These are phyloP conservation scores for Mortierella sp. DNA, from an alignment of 371 early-diverging fungal genomes.

Conservation along the genomic window DNA sequence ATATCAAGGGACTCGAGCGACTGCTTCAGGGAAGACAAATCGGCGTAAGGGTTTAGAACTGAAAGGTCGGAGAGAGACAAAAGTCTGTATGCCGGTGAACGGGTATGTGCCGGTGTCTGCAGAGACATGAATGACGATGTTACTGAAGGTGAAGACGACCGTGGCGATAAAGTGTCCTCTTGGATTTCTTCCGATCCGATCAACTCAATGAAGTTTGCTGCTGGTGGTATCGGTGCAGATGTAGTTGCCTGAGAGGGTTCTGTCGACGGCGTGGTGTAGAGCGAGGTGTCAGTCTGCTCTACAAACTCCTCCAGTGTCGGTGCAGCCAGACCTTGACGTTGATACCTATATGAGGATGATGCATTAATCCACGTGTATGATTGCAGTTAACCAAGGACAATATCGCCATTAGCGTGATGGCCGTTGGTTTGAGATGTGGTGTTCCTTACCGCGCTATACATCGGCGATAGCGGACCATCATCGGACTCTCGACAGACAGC, in stretches of 20 bases:
- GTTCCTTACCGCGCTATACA: slow-evolving; percentile 56
- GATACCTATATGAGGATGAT: too few relatives aligned
- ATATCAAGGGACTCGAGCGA: slow-evolving; percentile 66
- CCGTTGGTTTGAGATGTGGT: too few relatives aligned
- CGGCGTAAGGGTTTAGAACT: slow-evolving; percentile 68
- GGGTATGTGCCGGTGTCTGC: not conserved
- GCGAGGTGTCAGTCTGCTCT: slow-evolving; percentile 54
- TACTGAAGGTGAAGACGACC: not conserved
- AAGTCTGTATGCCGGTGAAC: slow-evolving; percentile 55
- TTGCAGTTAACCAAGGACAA: too few relatives aligned
- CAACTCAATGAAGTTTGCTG: not conserved
- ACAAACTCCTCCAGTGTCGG: slow-evolving; percentile 62
- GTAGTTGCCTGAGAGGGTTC: not conserved
- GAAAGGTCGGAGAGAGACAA: slow-evolving; percentile 67
- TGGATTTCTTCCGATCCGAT: not conserved
- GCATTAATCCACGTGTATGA: too few relatives aligned
- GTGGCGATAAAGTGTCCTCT: not conserved
- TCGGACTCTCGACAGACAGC: slow-evolving; percentile 86
- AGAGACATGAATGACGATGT: slow-evolving; percentile 4
- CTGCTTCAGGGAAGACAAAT: slow-evolving; percentile 52
- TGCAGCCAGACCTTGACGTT: slow-evolving; percentile 6
- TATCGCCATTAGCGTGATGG: too few relatives aligned
- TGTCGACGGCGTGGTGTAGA: slow-evolving; percentile 55
- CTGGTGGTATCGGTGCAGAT: slow-evolving; percentile 8
- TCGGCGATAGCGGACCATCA: slow-evolving; percentile 73